These are phyloP conservation scores for Plectranthus barbatus DNA, from an alignment of 257 asterid species.

Conservation along the genomic window DNA sequence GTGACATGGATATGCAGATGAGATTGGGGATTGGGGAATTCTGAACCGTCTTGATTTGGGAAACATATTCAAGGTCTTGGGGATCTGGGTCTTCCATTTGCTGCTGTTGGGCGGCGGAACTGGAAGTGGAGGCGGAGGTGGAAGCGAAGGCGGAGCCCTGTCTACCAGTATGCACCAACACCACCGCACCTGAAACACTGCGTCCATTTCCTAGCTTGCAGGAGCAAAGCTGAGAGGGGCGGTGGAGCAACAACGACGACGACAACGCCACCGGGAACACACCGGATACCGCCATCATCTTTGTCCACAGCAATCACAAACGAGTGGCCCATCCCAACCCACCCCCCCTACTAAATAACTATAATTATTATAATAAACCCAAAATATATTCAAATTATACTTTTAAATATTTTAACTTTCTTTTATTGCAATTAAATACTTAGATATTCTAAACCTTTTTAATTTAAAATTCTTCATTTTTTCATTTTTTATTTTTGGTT, in stretches of 20 bases:
- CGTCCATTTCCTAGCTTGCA: constrained; percentile 10
- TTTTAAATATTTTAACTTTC: too few species aligned
- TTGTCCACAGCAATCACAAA: neutral
- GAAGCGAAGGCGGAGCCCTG: constrained; percentile 31
- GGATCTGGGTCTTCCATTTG: constrained; percentile 39
- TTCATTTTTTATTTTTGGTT: too few species aligned
- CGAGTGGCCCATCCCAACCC: neutral
- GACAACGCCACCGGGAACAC: constrained; percentile 19
- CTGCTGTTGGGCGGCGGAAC: constrained; percentile 12
- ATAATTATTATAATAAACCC: neutral
- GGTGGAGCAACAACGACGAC: constrained; percentile 3
- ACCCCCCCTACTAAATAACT: too few species aligned
- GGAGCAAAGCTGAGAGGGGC: neutral
- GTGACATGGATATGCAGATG: neutral
- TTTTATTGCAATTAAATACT: too few species aligned
- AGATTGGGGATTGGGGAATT: neutral
- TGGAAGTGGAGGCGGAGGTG: constrained; percentile 17
- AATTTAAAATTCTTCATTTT: too few species aligned
- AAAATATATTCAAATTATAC: too few species aligned
- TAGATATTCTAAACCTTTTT: too few species aligned
- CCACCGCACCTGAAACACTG: constrained; percentile 9
- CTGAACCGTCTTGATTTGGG: constrained; percentile 57
- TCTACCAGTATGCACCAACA: constrained; percentile 26
- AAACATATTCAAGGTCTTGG: constrained; percentile 60
- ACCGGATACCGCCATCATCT: constrained; percentile 20